phyloP scores from a whole-genome alignment of 257 asterid species.

The Ligustrum vulgare region DNA sequence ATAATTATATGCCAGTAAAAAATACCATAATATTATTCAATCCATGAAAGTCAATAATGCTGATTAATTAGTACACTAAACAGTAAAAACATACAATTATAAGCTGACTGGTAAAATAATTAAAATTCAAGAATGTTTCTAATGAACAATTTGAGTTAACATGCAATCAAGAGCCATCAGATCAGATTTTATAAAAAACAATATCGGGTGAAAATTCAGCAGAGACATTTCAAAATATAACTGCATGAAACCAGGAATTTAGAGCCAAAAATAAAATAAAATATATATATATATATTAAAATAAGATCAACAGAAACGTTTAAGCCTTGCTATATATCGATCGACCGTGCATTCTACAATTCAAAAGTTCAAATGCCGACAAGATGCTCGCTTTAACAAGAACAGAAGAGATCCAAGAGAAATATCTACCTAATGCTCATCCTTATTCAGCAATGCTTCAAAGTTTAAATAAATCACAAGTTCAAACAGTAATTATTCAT shows the following conservation, averaged over 20 bases:
- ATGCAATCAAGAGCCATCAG: neutral
- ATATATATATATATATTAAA: too few relatives aligned
- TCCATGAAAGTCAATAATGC: conserved; percentile 15
- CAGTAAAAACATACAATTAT: neutral
- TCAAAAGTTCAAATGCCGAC: too few relatives aligned
- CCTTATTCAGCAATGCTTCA: conserved; percentile 3
- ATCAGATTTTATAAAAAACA: too few relatives aligned
- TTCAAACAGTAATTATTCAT: neutral
- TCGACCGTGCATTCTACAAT: too few relatives aligned
- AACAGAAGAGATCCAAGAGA: conserved; percentile 35
- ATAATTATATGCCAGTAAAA: conserved; percentile 2
- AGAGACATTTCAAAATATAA: too few relatives aligned
- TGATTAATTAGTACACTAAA: conserved; percentile 25
- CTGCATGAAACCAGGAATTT: neutral
- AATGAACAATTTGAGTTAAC: neutral
- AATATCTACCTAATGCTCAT: conserved; percentile 21
- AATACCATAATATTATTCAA: conserved; percentile 2
- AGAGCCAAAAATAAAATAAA: neutral
- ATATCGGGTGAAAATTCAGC: neutral
- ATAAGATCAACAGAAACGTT: neutral
- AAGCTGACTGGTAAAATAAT: too few relatives aligned
- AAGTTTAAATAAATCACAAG: too few relatives aligned
- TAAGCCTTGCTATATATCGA: neutral
- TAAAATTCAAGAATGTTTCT: neutral
- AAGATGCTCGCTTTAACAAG: conserved; percentile 23